Evolutionary conservation across 2,329 filamentous ascomycete species (phyloP).

Genomic region (Exophiala spinifera): DNA sequence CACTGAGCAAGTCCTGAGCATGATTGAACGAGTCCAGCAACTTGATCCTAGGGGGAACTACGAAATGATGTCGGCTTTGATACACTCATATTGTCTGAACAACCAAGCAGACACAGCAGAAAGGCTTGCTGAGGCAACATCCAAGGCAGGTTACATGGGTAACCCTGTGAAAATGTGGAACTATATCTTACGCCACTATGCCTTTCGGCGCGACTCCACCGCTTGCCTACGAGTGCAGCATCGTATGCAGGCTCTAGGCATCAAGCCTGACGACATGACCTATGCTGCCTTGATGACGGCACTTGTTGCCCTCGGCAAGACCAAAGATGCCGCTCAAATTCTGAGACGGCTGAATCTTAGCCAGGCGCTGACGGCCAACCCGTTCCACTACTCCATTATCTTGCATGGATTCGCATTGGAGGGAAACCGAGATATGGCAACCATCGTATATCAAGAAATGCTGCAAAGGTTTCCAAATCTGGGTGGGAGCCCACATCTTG

Average conservation of each 20-base stretch:
- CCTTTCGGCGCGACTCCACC: slow-evolving; percentile 58
- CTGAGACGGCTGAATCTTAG: slow-evolving; percentile 40
- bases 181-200: slow-evolving; percentile 66
- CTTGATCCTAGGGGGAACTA: slow-evolving; percentile 50
- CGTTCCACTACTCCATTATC: slow-evolving; percentile 48
- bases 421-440: slow-evolving; percentile 48
- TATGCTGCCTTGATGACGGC: slow-evolving; percentile 61
- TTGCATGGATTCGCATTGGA: slow-evolving; percentile 49
- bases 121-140: slow-evolving; percentile 56
- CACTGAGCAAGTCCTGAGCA: slow-evolving; percentile 61
- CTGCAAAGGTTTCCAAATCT: slow-evolving; percentile 35
- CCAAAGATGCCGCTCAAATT: slow-evolving; percentile 56
- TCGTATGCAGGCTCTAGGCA: slow-evolving; percentile 52
- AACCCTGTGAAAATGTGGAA: slow-evolving; percentile 72
- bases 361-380: slow-evolving; percentile 37
- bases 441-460: slow-evolving; percentile 48
- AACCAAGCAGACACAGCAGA: slow-evolving; percentile 56
- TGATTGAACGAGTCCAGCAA: slow-evolving; percentile 63
- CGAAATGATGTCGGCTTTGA: slow-evolving; percentile 61
- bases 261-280: slow-evolving; percentile 56
- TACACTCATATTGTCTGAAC: slow-evolving; percentile 65
- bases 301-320: slow-evolving; percentile 51
- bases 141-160: slow-evolving; percentile 50
- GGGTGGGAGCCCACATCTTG: slow-evolving; percentile 35
- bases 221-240: slow-evolving; percentile 54